These are phyloP conservation scores for Pestalotiopsis sp. DNA, from an alignment of 2,329 filamentous ascomycete species.

Conservation along the genomic window DNA sequence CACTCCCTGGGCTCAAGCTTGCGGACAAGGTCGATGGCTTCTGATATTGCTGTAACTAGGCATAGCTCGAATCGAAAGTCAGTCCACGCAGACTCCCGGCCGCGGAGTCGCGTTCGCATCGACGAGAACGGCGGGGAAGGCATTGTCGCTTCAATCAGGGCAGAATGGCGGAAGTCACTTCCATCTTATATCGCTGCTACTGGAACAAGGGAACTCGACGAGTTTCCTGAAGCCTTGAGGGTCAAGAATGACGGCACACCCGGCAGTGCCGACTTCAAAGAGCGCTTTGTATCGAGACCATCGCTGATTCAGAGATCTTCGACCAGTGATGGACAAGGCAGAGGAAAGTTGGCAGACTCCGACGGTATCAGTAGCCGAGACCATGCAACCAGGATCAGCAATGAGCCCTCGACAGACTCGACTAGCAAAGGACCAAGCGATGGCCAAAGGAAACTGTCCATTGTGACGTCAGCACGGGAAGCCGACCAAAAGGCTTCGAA, in stretches of 20 bases:
- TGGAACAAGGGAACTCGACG: slow-evolving; percentile 9
- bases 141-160: neutral
- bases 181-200: slow-evolving; percentile 24
- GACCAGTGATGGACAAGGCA: neutral
- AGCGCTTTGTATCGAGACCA: neutral
- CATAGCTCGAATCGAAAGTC: neutral
- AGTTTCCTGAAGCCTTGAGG: slow-evolving; percentile 25
- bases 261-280: neutral
- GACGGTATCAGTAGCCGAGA: neutral
- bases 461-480: slow-evolving; percentile 18
- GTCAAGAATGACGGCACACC: neutral
- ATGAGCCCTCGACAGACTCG: neutral
- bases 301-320: neutral
- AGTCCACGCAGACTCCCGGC: neutral
- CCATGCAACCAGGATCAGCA: neutral
- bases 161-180: slow-evolving; percentile 26
- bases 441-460: slow-evolving; percentile 20
- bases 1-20: slow-evolving; percentile 26
- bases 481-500: slow-evolving; percentile 20
- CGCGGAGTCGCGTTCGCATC: neutral
- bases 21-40: slow-evolving; percentile 21
- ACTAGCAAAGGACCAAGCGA: neutral
- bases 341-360: neutral
- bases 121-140: neutral
- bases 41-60: slow-evolving; percentile 15